A percentile compares a stretch with the other conserved stretches of the same genome.
These are phyloP conservation scores for Phylloboletellus chloephorus DNA, from an alignment of 1,284 basidiomycete genomes.

Conservation along the genomic window DNA sequence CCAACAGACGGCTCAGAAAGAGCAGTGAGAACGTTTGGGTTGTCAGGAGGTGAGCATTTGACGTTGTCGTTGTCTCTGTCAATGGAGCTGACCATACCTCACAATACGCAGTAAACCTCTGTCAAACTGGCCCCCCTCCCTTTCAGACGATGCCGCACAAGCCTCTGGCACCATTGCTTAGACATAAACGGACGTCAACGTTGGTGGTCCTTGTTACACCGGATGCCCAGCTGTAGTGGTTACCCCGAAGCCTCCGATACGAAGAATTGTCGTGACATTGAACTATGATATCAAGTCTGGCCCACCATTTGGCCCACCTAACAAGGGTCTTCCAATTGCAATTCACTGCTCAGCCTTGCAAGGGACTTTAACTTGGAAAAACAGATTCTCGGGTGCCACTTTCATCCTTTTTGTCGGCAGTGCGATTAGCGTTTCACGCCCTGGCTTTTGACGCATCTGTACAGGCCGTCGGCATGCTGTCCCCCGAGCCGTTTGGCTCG, in stretches of 20 bases:
- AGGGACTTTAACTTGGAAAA: slow-evolving; percentile 29
- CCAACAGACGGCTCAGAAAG: slow-evolving; percentile 61
- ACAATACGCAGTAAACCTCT: slow-evolving; percentile 18
- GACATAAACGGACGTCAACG: neutral
- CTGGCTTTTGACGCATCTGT: slow-evolving; percentile 18
- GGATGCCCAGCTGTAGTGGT: slow-evolving; percentile 1
- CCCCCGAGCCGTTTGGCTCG: slow-evolving; percentile 19
- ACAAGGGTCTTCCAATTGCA: slow-evolving; percentile 3
- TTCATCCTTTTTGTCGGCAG: slow-evolving; percentile 13
- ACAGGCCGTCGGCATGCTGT: slow-evolving; percentile 12
- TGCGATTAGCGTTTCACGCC: slow-evolving; percentile 1
- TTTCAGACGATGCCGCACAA: slow-evolving; percentile 21
- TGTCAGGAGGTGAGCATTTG: slow-evolving; percentile 54
- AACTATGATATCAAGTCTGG: neutral
- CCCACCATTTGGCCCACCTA: slow-evolving; percentile 1
- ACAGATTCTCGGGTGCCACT: slow-evolving; percentile 9
- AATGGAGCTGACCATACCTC: slow-evolving; percentile 1
- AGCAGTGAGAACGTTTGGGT: slow-evolving; percentile 96
- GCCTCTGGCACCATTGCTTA: slow-evolving; percentile 24
- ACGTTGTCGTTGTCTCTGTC: neutral
- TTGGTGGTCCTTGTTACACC: neutral
- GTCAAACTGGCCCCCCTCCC: slow-evolving; percentile 27
- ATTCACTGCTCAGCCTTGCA: slow-evolving; percentile 24
- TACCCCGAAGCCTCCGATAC: too few species aligned
- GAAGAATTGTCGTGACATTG: too few species aligned